Evolutionary conservation across 2,329 filamentous ascomycete genomes (phyloP), one percentile per base, ranked within the genome.

Genomic region (Penicillium sp.): DNA sequence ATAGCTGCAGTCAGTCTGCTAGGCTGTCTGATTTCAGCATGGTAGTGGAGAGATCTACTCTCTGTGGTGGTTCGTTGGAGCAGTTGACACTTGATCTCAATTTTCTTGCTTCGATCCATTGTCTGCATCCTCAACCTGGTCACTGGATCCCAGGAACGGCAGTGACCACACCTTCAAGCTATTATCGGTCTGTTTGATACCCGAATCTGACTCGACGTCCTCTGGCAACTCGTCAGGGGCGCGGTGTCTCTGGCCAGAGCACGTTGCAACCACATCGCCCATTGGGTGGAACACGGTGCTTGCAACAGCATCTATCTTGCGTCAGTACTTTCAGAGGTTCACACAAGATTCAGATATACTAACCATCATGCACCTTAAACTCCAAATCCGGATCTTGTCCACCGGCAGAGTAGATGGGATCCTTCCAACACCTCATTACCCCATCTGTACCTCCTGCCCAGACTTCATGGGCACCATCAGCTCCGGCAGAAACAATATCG

Each of bases 371-470:
- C 5, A 81, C 72, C 38, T 79, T 72, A 66, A 78, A 78, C 61
- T 79, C 77, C 66, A 73, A 79, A 62, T 79, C 76, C 2, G 84
- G 79, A 22, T 73, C 65, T 38, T 81, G 72, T 4, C 75, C 72
- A 10, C 80, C 83, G 58, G 77, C 77, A 22, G 66, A 68, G 42
- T 71, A 66, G n/a, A 79, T 74, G 1, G 82, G 78, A 61, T 82
- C 76, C 45, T 73, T 76, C 85, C 85, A 86, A 58, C 81, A 75
- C 60, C 84, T 77, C 58, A 86, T 77, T 19, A 67, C 68, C 0
- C 87, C 87, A 76, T 89, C 86, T 0, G 73, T 80, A 0, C 86
- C 86, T 10, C 87, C 87, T 50, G 79, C 81, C 86, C 86, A 88
- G 22, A 89, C 74, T 68, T 88, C 84, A 67, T 83, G 79, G 9